These are phyloP conservation scores for Phialophora verrucosa DNA, from an alignment of 2,329 filamentous ascomycete genomes.

Conservation along the genomic window DNA sequence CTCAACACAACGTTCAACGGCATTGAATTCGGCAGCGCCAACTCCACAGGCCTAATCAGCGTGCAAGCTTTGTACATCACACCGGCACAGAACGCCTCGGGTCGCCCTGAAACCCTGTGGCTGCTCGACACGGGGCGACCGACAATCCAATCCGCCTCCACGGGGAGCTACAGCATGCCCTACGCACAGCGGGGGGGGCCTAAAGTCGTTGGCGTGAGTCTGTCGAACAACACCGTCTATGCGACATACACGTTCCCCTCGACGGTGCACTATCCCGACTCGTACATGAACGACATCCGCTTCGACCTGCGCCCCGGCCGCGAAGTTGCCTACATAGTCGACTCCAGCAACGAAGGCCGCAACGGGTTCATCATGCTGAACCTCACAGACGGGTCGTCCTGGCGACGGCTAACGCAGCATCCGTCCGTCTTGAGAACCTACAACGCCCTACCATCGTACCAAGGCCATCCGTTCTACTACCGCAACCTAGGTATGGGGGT, in stretches of 20 bases:
- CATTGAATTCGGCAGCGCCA: conserved; percentile 53
- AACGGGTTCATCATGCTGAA: conserved; percentile 53
- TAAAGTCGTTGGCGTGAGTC: background rate
- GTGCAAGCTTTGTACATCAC: conserved; percentile 56
- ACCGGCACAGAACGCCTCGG: conserved; percentile 41
- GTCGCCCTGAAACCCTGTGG: conserved; percentile 52
- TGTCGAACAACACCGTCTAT: conserved; percentile 28
- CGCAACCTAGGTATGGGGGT: conserved; percentile 17
- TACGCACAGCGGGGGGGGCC: conserved; percentile 48
- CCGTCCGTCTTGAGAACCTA: conserved; percentile 39
- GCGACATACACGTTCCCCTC: conserved; percentile 52
- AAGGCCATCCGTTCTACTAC: background rate
- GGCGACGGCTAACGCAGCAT: conserved; percentile 36
- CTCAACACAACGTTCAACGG: conserved; percentile 51
- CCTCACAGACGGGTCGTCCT: conserved; percentile 36
- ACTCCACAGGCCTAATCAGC: conserved; percentile 49
- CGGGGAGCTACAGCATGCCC: conserved; percentile 47
- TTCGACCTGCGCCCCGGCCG: conserved; percentile 53
- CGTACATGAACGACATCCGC: conserved; percentile 55
- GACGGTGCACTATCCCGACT: conserved; percentile 53
- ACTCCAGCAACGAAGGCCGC: conserved; percentile 54
- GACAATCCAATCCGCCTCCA: conserved; percentile 48
- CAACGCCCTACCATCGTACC: conserved; percentile 22
- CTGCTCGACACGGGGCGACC: conserved; percentile 54
- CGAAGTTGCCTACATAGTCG: conserved; percentile 55